Evolutionary conservation across 495 filamentous ascomycete species (phyloP).

Genomic region (Penicillium cosmopolitanum): DNA sequence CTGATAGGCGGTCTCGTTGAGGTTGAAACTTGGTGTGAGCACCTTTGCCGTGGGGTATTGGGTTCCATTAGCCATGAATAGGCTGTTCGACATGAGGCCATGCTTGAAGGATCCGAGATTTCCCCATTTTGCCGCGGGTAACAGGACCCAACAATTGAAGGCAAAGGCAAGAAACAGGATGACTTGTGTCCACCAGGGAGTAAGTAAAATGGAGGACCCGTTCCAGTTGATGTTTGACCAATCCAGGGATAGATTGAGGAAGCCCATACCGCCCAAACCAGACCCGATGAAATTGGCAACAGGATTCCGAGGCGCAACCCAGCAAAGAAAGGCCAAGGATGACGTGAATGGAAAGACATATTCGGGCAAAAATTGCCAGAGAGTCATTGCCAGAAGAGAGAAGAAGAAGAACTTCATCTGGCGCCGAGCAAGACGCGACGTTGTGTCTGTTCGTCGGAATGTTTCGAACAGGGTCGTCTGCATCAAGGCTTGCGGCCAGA

Average conservation of each 20-base stretch:
- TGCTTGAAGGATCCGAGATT: conserved; percentile 52
- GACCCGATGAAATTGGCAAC: conserved; percentile 62
- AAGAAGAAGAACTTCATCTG: conserved; percentile 60
- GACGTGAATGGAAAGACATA: conserved; percentile 59
- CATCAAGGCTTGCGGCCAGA: conserved; percentile 55
- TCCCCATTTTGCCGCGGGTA: conserved; percentile 60
- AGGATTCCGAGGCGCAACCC: conserved; percentile 59
- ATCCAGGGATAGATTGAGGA: conserved; percentile 58
- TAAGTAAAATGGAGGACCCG: conserved; percentile 53
- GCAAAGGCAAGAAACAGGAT: conserved; percentile 55
- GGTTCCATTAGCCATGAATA: conserved; percentile 54
- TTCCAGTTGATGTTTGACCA: conserved; percentile 61
- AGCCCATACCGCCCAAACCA: conserved; percentile 61
- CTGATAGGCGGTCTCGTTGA: conserved; percentile 58
- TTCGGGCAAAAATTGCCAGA: conserved; percentile 64
- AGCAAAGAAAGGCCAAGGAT: conserved; percentile 64
- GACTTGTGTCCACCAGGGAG: conserved; percentile 59
- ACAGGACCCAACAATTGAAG: conserved; percentile 58
- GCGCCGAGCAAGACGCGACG: conserved; percentile 50
- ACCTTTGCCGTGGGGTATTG: conserved; percentile 51
- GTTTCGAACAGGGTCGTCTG: conserved; percentile 60
- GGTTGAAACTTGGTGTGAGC: conserved; percentile 48
- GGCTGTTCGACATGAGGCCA: conserved; percentile 57
- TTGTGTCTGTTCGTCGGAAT: conserved; percentile 53
- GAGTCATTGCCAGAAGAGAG: conserved; percentile 49